Evolutionary conservation across 2,329 filamentous ascomycete genomes (phyloP).

Genomic region (Coleophoma eucalyptorum): DNA sequence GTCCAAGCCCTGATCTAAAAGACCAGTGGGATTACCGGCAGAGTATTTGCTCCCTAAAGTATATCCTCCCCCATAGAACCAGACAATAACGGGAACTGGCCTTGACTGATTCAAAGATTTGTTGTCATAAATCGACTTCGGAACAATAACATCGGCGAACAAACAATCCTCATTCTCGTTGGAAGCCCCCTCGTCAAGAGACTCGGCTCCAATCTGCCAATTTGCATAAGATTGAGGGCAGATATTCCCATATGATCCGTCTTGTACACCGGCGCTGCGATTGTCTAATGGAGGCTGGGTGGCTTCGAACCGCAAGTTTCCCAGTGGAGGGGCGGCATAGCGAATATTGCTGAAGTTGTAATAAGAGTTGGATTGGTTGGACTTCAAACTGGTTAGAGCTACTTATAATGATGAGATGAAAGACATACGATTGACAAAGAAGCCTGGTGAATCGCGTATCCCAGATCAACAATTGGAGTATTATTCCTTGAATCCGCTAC

Average conservation of each 20-base stretch:
- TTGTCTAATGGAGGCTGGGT: conserved; percentile 26
- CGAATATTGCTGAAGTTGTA: conserved; percentile 33
- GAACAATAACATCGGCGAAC: conserved; percentile 40
- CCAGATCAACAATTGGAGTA: conserved; percentile 45
- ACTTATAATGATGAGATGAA: conserved; percentile 21
- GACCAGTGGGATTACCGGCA: conserved; percentile 28
- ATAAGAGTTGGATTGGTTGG: conserved; percentile 16
- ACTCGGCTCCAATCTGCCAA: neutral
- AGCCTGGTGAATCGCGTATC: conserved; percentile 45
- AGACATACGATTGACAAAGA: neutral
- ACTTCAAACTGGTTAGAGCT: neutral
- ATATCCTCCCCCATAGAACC: conserved; percentile 44
- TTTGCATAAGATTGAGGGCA: conserved; percentile 29
- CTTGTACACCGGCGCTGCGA: conserved; percentile 23
- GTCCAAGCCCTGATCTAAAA: neutral
- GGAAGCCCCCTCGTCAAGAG: neutral
- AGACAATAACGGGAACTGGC: conserved; percentile 37
- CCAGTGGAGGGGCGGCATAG: conserved; percentile 35
- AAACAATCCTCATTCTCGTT: conserved; percentile 36
- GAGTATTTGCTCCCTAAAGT: conserved; percentile 32
- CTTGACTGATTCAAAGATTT: conserved; percentile 1
- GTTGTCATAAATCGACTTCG: conserved; percentile 26
- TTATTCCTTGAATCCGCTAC: conserved; percentile 9
- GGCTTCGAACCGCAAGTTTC: conserved; percentile 36
- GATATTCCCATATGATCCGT: conserved; percentile 23